Base-by-base conservation (phyloP, 2,329 filamentous ascomycete genomes). In the Chrysosphaeria jannelii region DNA sequence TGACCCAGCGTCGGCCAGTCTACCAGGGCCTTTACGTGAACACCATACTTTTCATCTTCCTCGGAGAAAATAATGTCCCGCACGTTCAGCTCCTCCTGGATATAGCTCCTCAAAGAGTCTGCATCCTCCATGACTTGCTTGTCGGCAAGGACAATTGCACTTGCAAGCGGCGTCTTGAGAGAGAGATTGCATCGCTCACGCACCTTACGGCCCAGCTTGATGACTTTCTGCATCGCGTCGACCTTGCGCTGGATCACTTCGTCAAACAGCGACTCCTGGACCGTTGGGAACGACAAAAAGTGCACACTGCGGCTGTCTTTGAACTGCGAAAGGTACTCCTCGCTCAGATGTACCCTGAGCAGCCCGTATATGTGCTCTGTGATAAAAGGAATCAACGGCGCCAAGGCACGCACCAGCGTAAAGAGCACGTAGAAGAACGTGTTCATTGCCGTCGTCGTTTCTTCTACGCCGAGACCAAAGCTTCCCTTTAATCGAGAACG, bases 1-100 rank as follows among this genome's bases (percentile, higher is more conserved):
- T 90, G 90, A 32, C 85, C 85, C 10, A 97, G 56, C 3, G 74
- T 70, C 9, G 85, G 78, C 70, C 85, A 91, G 44, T 97, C 85
- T 6, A 78, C 79, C 19, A 60, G 63, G 10, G 81, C 75, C 30
- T 71, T 76, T 47, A 91, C 89, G 39, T 85, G 68, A 21, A 97
- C 78, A 25, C 78, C 74, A 49, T 91, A 91, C 41, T 70, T 74
- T 26, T 63, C 68, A 46, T 93, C 85, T 31, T 93, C 78, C 6
- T 61, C 66, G 3, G 75, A 76, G 25, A 91, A 54, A 8, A 90
- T 51, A 14, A 93, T 51, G 30, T 90, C 74, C 30, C 70, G 64
- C 23, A 97, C 57, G 39, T 93, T 97, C 23, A 93, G 53, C 46
- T 93, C 85, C 38, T 91, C 79, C 8, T 59, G 61, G 33, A 97